phyloP scores from a whole-genome alignment of 2,329 filamentous ascomycete genomes.

The Calonectria pteridis region DNA sequence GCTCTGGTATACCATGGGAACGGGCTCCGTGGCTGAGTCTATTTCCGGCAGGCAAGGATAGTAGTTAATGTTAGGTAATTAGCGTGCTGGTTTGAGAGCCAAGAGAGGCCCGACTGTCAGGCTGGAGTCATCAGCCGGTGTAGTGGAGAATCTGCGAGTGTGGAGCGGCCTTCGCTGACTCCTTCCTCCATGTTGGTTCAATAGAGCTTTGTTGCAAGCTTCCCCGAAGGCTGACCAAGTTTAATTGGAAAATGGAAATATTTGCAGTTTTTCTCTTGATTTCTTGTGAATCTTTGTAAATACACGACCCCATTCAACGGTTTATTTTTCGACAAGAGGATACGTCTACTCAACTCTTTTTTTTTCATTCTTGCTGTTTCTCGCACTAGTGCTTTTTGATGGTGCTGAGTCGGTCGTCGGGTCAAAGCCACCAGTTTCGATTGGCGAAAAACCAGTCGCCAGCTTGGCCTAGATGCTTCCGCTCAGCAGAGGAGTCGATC shows the following conservation, averaged over 20 bases:
- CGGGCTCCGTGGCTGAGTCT: background rate
- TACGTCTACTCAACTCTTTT: too few relatives aligned
- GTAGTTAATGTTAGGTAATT: background rate
- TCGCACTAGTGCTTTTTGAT: too few relatives aligned
- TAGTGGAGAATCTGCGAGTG: background rate
- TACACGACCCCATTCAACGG: too few relatives aligned
- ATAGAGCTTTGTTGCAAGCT: background rate
- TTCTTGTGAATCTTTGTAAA: too few relatives aligned
- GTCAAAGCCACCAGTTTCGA: background rate
- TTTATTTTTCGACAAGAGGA: too few relatives aligned
- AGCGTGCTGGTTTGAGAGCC: background rate
- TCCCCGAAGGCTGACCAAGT: background rate
- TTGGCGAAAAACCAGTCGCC: background rate
- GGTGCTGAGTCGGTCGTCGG: too few relatives aligned
- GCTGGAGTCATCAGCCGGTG: background rate
- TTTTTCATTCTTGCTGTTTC: too few relatives aligned
- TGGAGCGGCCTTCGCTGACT: background rate
- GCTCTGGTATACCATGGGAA: background rate
- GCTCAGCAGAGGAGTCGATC: background rate
- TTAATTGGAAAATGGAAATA: constrained; percentile 17
- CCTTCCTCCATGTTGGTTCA: background rate
- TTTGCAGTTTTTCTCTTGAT: too few relatives aligned
- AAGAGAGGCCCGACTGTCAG: background rate
- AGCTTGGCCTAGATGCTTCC: background rate
- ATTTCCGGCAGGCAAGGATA: background rate